phyloP scores from a whole-genome alignment of 2,329 filamentous ascomycete species.

The Colletotrichum abscissum region DNA sequence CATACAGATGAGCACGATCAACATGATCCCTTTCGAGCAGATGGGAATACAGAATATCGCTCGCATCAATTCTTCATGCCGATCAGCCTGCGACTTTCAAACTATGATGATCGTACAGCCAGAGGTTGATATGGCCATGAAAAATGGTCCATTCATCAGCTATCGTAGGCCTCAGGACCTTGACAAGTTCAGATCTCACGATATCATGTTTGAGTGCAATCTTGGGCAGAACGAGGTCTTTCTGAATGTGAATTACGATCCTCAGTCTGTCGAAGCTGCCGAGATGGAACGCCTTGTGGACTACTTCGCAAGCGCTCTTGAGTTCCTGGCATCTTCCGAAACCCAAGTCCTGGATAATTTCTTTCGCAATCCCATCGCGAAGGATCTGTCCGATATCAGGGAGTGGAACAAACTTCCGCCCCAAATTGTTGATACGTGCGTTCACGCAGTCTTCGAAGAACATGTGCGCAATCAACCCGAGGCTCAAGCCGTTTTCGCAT shows the following conservation, averaged over 20 bases:
- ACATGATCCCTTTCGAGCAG: conserved; percentile 44
- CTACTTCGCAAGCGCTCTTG: conserved; percentile 21
- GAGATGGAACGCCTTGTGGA: conserved; percentile 9
- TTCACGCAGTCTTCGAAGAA: conserved; percentile 11
- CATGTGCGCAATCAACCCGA: not conserved
- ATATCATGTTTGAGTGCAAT: conserved; percentile 26
- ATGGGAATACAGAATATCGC: conserved; percentile 45
- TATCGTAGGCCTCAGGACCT: conserved; percentile 20
- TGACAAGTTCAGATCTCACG: conserved; percentile 27
- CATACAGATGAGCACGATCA: conserved; percentile 43
- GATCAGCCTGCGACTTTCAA: conserved; percentile 26
- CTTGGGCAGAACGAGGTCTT: not conserved
- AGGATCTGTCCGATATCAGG: conserved; percentile 1
- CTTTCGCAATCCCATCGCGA: not conserved
- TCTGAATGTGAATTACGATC: conserved; percentile 22
- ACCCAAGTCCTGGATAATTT: not conserved
- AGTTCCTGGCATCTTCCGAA: not conserved
- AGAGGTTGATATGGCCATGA: conserved; percentile 28
- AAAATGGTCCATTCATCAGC: conserved; percentile 1
- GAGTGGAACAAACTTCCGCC: not conserved
- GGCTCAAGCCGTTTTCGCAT: conserved; percentile 34
- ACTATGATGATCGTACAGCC: conserved; percentile 36
- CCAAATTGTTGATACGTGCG: not conserved
- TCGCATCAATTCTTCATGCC: conserved; percentile 4
- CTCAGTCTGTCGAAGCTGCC: not conserved